Evolutionary conservation across 2,329 filamentous ascomycete genomes (phyloP), one percentile per base, ranked within the genome.

Genomic region (Beauveria sp.): DNA sequence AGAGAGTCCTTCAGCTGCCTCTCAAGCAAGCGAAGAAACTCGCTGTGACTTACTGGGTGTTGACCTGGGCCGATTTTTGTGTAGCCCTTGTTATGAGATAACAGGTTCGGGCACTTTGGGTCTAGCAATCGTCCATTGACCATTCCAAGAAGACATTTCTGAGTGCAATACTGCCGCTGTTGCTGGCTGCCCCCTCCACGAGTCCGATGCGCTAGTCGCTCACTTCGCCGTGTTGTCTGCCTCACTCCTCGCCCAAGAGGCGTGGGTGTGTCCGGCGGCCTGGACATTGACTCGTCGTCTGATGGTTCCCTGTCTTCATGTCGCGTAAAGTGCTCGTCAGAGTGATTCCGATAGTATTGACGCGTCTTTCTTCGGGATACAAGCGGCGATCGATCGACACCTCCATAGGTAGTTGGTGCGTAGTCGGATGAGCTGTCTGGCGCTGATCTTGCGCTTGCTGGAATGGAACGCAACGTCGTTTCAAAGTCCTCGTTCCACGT

Each of bases 41-140:
- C n/a, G n/a, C 5, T 46, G 20, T 46, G 45, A 24, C 20, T 46
- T 22, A 46, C 45, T 22, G 9, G 45, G 2, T 46, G 45, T 22
- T 14, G 20, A 24, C 20, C 14, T 22, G 3, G 45, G 20, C n/a
- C 5, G n/a, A 20, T 4, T 12, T 60, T 42, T 74, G 67, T 80
- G 75, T 61, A 70, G 67, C 14, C 45, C 62, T 28, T 28, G 26
- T 28, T 28, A 28, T 28, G 6, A 7, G 26, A 28, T 28, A 28
- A 28, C 5, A 70, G 62, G 63, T 80, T 80, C 0, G 75, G 77
- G 66, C 76, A 78, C 5, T 63, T 24, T 48, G 62, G 24, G 62
- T 78, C 73, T 16, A 77, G 69, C 3, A 63, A 26, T 9, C 65
- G 64, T 42, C 71, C 66, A 8, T 65, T 63, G 10, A 71, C 65